These are phyloP conservation scores for Cryphonectria carpinicola DNA, from an alignment of 2,329 filamentous ascomycete species.

Conservation along the genomic window DNA sequence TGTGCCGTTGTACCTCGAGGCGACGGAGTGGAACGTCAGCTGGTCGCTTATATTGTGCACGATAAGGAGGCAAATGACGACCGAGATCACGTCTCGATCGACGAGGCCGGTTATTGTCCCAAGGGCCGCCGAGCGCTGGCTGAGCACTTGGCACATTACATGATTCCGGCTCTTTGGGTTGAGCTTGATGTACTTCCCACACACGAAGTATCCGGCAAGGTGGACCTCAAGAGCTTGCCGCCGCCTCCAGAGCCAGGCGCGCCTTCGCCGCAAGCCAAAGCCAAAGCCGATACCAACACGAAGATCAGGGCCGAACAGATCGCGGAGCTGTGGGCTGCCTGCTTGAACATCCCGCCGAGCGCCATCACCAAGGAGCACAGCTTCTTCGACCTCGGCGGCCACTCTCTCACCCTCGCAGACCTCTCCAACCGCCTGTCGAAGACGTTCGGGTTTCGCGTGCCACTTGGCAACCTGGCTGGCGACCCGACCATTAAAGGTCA, in stretches of 20 bases:
- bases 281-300: constrained; percentile 58
- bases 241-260: constrained; percentile 53
- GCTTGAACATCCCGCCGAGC: constrained; percentile 65
- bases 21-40: constrained; percentile 73
- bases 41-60: constrained; percentile 76
- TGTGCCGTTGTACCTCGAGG: constrained; percentile 76
- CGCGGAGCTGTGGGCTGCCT: constrained; percentile 72
- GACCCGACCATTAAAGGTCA: constrained; percentile 75
- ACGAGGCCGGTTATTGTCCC: constrained; percentile 73
- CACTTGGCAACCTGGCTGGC: constrained; percentile 71
- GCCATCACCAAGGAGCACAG: constrained; percentile 71
- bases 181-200: constrained; percentile 72
- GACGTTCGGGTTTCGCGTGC: constrained; percentile 73
- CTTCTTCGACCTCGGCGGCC: constrained; percentile 82
- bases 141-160: constrained; percentile 75
- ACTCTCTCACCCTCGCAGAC: constrained; percentile 77
- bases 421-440: constrained; percentile 71
- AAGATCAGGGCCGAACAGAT: constrained; percentile 70
- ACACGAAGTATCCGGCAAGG: constrained; percentile 78
- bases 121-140: constrained; percentile 67
- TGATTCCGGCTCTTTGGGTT: constrained; percentile 81
- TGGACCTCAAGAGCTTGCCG: constrained; percentile 73
- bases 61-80: constrained; percentile 55
- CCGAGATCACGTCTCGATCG: constrained; percentile 60
- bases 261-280: constrained; percentile 41